Base-by-base conservation (phyloP, 441 rosid genomes). In the Isatis lusitanica region DNA sequence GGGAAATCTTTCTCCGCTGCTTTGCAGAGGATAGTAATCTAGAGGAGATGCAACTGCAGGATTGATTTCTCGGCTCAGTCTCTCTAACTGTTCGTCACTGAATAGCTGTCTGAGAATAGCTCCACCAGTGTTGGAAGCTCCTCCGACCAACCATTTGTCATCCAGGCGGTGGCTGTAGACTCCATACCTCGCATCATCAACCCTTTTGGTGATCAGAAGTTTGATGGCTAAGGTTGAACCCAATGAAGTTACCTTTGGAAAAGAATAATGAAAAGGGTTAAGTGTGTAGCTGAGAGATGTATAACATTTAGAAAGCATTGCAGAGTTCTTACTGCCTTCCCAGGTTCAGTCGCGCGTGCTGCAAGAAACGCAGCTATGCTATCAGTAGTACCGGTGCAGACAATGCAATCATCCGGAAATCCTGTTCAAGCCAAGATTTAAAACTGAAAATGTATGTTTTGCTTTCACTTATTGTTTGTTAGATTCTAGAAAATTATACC, bases 61-160 rank as follows among this genome's bases (percentile, higher is more conserved):
- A 85, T 89, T 70, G 46, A 94, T 94, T 67, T 76, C 80, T 74
- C 79, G 83, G 39, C 98, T 94, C 76, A 92, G 76, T 74, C 63
- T 80, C 76, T 80, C 86, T 75, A 94, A 63, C 52, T 89, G 88
- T 67, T 90, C 85, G 44, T 94, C 97, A 6, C 85, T 86, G 64
- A 94, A 94, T 16, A 86, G 77, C 72, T 89, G 86, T 71, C 92
- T 85, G 48, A 94, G 95, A 76, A 92, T 92, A 18, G 92, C 96
- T 71, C 98, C 98, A 2, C 98, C 97, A 42, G 97, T 94, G 73
- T 94, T 94, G 66, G 98, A 94, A 77, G 98, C 98, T 75, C 97
- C 97, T 75, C 97, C 98, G n/a, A 94, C 98, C 33, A 94, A 94
- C 98, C 98, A 94, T 65, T 87, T 92, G 77, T 94, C 92, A 52